phyloP scores from a whole-genome alignment of 2,329 filamentous ascomycete species.

The Aspergillus phoenicis region DNA sequence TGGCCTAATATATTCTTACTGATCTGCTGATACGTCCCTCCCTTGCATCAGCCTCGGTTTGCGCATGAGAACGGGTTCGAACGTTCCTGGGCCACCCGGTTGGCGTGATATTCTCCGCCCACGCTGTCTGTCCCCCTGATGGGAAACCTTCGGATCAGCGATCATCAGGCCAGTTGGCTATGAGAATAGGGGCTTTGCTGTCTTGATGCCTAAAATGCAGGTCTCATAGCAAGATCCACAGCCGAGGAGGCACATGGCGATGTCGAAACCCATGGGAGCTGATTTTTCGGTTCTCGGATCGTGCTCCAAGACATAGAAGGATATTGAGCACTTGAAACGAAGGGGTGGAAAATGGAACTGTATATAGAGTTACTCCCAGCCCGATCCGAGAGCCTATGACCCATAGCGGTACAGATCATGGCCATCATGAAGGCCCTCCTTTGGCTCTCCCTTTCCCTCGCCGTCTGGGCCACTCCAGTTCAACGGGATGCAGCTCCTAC shows the following conservation, averaged over 20 bases:
- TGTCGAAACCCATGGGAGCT: background rate
- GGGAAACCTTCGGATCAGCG: background rate
- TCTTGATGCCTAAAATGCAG: background rate
- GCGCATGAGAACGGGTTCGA: background rate
- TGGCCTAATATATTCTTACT: background rate
- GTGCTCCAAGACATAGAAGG: background rate
- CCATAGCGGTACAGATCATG: background rate
- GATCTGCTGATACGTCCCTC: background rate
- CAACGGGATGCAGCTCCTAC: slow-evolving; percentile 51
- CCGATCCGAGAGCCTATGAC: background rate
- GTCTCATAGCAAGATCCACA: background rate
- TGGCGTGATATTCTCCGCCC: background rate
- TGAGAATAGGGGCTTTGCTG: background rate
- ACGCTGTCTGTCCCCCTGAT: background rate
- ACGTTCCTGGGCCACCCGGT: background rate
- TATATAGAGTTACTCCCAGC: background rate
- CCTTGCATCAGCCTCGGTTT: slow-evolving; percentile 4
- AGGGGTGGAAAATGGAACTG: background rate
- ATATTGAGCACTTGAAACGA: background rate
- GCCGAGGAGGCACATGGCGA: slow-evolving; percentile 11
- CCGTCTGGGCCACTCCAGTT: slow-evolving; percentile 21
- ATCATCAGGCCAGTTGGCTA: background rate
- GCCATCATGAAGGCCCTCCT: slow-evolving; percentile 12
- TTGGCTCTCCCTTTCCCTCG: slow-evolving; percentile 14
- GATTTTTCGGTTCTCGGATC: background rate